Percentiles rank a stretch among this genome's conserved stretches.
Conservation (phyloP, 2,329 filamentous ascomycete genomes). For the Aureobasidium melanogenum region DNA sequence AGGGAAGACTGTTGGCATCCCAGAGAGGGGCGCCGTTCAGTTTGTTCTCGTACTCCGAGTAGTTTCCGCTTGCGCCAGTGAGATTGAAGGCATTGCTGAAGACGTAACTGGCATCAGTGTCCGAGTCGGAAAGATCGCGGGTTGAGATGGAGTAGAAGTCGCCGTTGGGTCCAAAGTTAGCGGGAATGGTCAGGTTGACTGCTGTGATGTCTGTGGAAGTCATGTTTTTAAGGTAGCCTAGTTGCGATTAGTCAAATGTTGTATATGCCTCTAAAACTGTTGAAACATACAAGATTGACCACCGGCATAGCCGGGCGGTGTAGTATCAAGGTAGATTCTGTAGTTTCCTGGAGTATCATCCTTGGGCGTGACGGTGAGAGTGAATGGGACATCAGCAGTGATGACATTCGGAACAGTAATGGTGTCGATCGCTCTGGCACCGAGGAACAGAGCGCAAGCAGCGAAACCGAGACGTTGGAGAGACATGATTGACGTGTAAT, state of each 20-base stretch:
- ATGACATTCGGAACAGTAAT: conserved; percentile 21
- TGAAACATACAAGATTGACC: conserved; percentile 23
- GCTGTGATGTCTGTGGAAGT: conserved; percentile 21
- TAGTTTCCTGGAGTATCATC: conserved; percentile 22
- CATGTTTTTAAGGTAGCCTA: conserved; percentile 27
- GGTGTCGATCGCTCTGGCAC: conserved; percentile 18
- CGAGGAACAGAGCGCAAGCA: conserved; percentile 3
- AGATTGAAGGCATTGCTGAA: conserved; percentile 21
- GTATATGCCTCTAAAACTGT: neutral
- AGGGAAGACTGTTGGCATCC: conserved; percentile 22
- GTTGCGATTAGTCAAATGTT: neutral
- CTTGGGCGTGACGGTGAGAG: conserved; percentile 28
- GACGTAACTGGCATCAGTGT: conserved; percentile 18
- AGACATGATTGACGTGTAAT: neutral
- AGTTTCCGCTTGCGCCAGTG: conserved; percentile 19
- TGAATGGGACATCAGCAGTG: conserved; percentile 21
- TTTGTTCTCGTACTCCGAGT: conserved; percentile 20
- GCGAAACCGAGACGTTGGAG: conserved; percentile 1
- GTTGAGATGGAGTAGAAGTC: conserved; percentile 25
- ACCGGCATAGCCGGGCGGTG: conserved; percentile 22
- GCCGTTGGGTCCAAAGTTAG: conserved; percentile 23
- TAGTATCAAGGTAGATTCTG: conserved; percentile 27
- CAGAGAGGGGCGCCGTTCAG: conserved; percentile 24
- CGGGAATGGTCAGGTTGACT: conserved; percentile 25
- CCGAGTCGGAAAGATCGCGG: conserved; percentile 13